These are phyloP conservation scores for Chlamydomonas sp. DNA, from an alignment of 139 green algal genomes.

Conservation along the genomic window DNA sequence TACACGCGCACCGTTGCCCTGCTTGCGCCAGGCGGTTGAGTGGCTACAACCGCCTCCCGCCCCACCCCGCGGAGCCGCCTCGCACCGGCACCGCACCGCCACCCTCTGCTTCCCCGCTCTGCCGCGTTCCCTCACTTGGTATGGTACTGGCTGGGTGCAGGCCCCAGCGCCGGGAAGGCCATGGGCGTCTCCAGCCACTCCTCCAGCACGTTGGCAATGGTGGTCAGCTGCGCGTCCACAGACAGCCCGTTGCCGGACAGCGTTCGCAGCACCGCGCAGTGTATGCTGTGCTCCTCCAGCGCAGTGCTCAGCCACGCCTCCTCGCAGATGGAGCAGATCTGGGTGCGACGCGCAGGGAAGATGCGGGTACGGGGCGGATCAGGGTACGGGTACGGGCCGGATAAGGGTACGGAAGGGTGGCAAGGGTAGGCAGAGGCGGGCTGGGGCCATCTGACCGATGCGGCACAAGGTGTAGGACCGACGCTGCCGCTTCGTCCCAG, in stretches of 20 bases:
- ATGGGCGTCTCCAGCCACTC: constrained; percentile 56
- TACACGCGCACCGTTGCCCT: neutral
- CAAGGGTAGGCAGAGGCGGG: no score
- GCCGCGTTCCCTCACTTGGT: neutral
- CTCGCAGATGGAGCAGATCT: constrained; percentile 61
- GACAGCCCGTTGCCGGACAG: constrained; percentile 38
- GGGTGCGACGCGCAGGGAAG: neutral
- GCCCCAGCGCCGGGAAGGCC: constrained; percentile 21
- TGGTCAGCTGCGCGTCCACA: constrained; percentile 60
- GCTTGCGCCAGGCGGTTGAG: no score
- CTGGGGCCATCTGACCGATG: no score
- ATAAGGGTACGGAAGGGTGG: no score
- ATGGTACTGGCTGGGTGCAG: constrained; percentile 1
- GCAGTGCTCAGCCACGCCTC: constrained; percentile 46
- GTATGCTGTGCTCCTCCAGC: constrained; percentile 62
- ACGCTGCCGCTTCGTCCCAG: no score
- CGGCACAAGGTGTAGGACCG: no score
- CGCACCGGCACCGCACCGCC: no score
- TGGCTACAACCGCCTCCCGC: no score
- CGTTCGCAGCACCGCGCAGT: constrained; percentile 55
- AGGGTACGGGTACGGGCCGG: no score
- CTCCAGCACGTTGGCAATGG: constrained; percentile 69
- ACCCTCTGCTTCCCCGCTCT: neutral
- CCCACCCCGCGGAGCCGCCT: no score
- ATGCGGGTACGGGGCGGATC: neutral